These are phyloP conservation scores for Lactarius akahatsu DNA, from an alignment of 768 basidiomycete genomes.

Conservation along the genomic window DNA sequence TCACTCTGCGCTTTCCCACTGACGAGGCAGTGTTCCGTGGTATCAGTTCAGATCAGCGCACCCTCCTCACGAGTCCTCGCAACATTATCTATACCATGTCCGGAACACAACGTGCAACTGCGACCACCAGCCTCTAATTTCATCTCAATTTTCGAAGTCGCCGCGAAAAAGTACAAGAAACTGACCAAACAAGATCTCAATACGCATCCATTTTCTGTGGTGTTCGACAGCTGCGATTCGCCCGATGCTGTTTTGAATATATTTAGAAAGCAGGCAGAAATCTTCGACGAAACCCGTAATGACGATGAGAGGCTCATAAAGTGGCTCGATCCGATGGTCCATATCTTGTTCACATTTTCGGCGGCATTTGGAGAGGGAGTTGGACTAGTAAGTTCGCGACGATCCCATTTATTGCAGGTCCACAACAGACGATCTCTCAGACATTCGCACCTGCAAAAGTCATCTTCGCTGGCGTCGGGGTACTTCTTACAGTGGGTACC, in stretches of 20 bases:
- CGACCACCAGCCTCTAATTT: background rate
- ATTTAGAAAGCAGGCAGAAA: background rate
- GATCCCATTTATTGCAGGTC: background rate
- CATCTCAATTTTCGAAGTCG: background rate
- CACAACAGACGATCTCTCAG: background rate
- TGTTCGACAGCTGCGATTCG: background rate
- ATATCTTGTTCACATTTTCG: background rate
- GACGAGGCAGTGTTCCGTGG: no score
- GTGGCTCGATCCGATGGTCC: background rate
- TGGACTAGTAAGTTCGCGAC: background rate
- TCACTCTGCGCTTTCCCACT: no score
- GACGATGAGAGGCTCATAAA: background rate
- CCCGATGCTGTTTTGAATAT: background rate
- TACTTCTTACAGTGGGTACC: background rate
- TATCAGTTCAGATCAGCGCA: no score
- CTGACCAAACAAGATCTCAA: background rate
- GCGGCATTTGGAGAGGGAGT: background rate
- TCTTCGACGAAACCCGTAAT: background rate
- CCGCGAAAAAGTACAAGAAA: background rate
- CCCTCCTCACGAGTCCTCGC: no score
- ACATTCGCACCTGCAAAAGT: background rate
- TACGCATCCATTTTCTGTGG: background rate
- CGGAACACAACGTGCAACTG: background rate
- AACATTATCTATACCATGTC: background rate
- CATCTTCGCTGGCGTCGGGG: background rate